Percentiles rank a stretch among this genome's conserved stretches.
These are phyloP conservation scores for Dichotomopilus funicola DNA, from an alignment of 2,329 filamentous ascomycete genomes.

Conservation along the genomic window DNA sequence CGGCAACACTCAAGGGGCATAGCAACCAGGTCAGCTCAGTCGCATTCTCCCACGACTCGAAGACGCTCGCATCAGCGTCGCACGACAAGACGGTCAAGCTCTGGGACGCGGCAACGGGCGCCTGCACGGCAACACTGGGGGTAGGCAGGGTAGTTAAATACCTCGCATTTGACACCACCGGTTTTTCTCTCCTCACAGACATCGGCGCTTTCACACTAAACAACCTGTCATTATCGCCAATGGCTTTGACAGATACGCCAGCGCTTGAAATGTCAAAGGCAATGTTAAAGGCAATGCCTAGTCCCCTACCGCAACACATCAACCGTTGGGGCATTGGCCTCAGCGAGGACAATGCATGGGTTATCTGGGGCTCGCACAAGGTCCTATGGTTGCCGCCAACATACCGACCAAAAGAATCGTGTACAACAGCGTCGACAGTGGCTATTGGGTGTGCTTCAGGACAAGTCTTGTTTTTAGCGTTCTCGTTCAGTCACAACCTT, in stretches of 20 bases:
- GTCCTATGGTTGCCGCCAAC: neutral
- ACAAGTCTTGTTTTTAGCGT: neutral
- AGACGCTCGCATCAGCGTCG: too few relatives aligned
- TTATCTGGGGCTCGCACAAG: neutral
- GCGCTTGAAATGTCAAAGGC: too few relatives aligned
- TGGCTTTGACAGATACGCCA: too few relatives aligned
- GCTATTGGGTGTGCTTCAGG: neutral
- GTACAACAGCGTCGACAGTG: neutral
- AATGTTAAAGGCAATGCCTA: neutral
- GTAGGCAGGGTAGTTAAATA: neutral
- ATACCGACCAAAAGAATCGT: neutral
- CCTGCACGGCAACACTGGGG: too few relatives aligned
- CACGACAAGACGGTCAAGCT: too few relatives aligned
- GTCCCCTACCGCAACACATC: neutral
- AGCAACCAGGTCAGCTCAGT: too few relatives aligned
- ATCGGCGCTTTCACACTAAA: neutral
- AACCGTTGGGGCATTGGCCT: neutral
- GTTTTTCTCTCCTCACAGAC: neutral
- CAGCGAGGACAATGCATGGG: neutral
- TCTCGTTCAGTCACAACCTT: neutral
- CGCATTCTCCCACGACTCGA: too few relatives aligned
- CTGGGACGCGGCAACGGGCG: conserved; percentile 6
- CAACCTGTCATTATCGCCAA: too few relatives aligned
- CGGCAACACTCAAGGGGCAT: too few relatives aligned
- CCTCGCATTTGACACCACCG: neutral